phyloP scores from a whole-genome alignment of 805 yeast species.

The Candida methanosorbosa region DNA sequence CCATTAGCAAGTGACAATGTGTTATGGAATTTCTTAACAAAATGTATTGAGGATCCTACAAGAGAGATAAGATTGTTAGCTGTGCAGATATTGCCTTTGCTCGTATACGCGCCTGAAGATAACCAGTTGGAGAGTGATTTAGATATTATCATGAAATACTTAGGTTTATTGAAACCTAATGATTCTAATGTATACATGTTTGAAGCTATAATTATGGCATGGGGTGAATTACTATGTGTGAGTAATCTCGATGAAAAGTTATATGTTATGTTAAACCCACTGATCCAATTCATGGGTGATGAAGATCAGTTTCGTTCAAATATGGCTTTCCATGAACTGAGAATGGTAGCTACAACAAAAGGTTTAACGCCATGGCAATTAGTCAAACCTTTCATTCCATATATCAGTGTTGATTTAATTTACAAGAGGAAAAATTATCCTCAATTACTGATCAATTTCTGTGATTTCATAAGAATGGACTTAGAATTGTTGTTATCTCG shows the following conservation, averaged over 20 bases:
- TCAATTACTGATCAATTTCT: conserved; percentile 46
- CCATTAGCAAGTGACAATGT: conserved; percentile 16
- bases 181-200: conserved; percentile 31
- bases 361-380: conserved; percentile 69
- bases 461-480: conserved; percentile 58
- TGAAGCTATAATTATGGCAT: conserved; percentile 50
- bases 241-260: conserved; percentile 55
- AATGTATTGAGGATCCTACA: conserved; percentile 30
- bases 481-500: conserved; percentile 53
- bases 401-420: conserved; percentile 56
- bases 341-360: conserved; percentile 47
- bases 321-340: conserved; percentile 57
- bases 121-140: conserved; percentile 34
- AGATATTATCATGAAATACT: conserved; percentile 30
- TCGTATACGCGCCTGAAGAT: conserved; percentile 32
- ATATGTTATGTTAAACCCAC: conserved; percentile 53
- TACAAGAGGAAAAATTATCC: conserved; percentile 42
- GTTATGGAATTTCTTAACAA: conserved; percentile 32
- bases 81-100: conserved; percentile 44
- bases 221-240: conserved; percentile 58
- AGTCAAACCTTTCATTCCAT: conserved; percentile 70
- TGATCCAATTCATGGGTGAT: conserved; percentile 61
- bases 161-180: conserved; percentile 34
- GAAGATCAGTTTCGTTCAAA: conserved; percentile 57
- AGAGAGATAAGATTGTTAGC: conserved; percentile 51